A percentile compares a stretch with the other conserved stretches of the same genome.
Conservation (phyloP, 768 basidiomycete genomes). For the Suillus fuscotomentosus region DNA sequence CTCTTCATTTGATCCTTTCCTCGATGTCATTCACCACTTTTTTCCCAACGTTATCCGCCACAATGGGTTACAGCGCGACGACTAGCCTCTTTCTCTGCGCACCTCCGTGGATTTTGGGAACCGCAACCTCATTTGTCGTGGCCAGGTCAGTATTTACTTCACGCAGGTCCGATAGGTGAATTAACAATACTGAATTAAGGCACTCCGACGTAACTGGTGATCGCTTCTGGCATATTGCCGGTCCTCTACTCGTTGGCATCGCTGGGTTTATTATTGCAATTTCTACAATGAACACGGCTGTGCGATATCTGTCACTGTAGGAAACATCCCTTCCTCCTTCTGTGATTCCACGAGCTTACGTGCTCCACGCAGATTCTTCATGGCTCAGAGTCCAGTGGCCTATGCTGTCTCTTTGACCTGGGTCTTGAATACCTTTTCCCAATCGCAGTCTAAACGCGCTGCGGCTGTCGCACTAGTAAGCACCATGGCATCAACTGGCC, state of each 20-base stretch:
- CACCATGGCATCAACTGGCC: slow-evolving; percentile 74
- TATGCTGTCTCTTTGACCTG: slow-evolving; percentile 61
- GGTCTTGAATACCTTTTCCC: slow-evolving; percentile 60
- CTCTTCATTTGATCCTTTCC: slow-evolving; percentile 51
- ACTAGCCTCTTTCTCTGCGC: slow-evolving; percentile 71
- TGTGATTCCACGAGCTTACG: neutral
- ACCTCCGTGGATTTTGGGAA: slow-evolving; percentile 69
- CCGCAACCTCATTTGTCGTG: slow-evolving; percentile 51
- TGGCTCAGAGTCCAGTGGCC: slow-evolving; percentile 68
- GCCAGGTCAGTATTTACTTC: slow-evolving; percentile 37
- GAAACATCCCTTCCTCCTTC: slow-evolving; percentile 13
- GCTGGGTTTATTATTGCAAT: slow-evolving; percentile 65
- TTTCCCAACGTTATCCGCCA: slow-evolving; percentile 74
- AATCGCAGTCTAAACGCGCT: slow-evolving; percentile 78
- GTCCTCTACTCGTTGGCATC: slow-evolving; percentile 54
- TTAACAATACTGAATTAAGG: slow-evolving; percentile 28
- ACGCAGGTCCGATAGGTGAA: neutral
- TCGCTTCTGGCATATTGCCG: slow-evolving; percentile 67
- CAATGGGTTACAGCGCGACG: slow-evolving; percentile 62
- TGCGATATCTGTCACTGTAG: slow-evolving; percentile 65
- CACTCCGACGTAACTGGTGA: slow-evolving; percentile 73
- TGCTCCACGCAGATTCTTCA: slow-evolving; percentile 55
- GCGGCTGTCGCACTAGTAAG: slow-evolving; percentile 80
- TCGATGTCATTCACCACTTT: slow-evolving; percentile 73
- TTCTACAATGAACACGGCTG: slow-evolving; percentile 57